Evolutionary conservation across 192 early-diverging fungal species (phyloP).

Genomic region (Coemansia sp.): DNA sequence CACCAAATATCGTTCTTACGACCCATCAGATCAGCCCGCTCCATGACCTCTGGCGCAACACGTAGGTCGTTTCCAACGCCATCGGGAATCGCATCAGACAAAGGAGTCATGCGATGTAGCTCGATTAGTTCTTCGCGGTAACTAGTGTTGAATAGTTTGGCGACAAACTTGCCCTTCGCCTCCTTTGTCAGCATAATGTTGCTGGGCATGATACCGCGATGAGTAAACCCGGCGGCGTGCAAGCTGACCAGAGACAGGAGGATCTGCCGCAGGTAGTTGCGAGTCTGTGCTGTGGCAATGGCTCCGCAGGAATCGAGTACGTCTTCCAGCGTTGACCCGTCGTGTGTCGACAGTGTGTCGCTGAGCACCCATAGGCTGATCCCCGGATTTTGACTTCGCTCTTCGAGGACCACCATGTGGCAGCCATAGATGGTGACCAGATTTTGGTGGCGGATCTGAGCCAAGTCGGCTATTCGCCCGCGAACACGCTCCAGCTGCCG

Average conservation of each 20-base stretch:
- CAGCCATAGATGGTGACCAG: constrained; percentile 64
- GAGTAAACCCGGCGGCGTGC: constrained; percentile 68
- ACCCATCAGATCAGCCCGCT: constrained; percentile 63
- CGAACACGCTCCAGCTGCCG: constrained; percentile 63
- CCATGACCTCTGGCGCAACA: constrained; percentile 65
- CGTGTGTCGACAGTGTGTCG: constrained; percentile 38
- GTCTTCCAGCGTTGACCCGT: constrained; percentile 61
- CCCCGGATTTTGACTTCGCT: constrained; percentile 25
- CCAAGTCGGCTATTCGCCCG: constrained; percentile 35
- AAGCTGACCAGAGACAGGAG: constrained; percentile 65
- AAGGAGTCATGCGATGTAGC: constrained; percentile 48
- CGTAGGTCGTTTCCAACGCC: constrained; percentile 44
- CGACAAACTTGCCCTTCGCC: constrained; percentile 27
- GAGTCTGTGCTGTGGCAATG: constrained; percentile 58
- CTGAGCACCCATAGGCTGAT: constrained; percentile 40
- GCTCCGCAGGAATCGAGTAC: constrained; percentile 68
- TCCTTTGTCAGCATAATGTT: constrained; percentile 45
- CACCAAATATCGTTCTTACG: constrained; percentile 81
- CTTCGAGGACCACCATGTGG: constrained; percentile 48
- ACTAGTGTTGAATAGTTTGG: constrained; percentile 68
- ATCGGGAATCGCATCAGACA: constrained; percentile 36
- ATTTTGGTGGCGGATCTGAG: constrained; percentile 62
- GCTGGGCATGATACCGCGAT: constrained; percentile 56
- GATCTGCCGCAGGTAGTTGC: constrained; percentile 70
- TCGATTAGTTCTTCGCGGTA: constrained; percentile 66